phyloP scores from a whole-genome alignment of 2,329 filamentous ascomycete genomes.

The Chalaropsis ovoidea region DNA sequence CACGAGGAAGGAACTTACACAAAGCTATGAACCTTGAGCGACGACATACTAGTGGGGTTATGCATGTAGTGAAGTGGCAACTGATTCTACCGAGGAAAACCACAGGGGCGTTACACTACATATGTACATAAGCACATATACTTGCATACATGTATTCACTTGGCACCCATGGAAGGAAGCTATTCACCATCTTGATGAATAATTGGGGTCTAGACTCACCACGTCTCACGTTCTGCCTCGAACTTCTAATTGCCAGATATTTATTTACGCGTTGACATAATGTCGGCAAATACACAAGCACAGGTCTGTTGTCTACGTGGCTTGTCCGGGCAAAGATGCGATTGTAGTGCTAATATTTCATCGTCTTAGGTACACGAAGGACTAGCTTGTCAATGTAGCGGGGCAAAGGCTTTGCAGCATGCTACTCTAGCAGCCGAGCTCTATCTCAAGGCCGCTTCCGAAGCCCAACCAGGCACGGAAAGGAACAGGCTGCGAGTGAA shows the following conservation, averaged over 20 bases:
- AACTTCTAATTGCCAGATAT: background rate
- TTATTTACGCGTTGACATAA: background rate
- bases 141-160: background rate
- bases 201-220: background rate
- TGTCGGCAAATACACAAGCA: conserved; percentile 5
- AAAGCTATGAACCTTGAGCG: background rate
- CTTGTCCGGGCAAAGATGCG: background rate
- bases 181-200: background rate
- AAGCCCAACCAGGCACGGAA: conserved; percentile 52
- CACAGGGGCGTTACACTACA: background rate
- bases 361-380: conserved; percentile 34
- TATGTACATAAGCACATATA: background rate
- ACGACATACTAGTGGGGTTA: background rate
- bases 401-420: conserved; percentile 56
- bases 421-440: conserved; percentile 69
- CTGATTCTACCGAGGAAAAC: background rate
- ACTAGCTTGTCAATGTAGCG: conserved; percentile 32
- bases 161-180: background rate
- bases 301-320: background rate
- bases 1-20: background rate
- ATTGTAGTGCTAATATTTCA: background rate
- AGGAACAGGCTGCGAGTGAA: conserved; percentile 56
- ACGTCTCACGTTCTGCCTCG: background rate
- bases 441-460: conserved; percentile 64
- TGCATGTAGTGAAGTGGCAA: background rate